Percentiles rank a stretch among this genome's conserved stretches.
Evolutionary conservation across 768 basidiomycete species (phyloP).

Genomic region (Lentinus brumalis): DNA sequence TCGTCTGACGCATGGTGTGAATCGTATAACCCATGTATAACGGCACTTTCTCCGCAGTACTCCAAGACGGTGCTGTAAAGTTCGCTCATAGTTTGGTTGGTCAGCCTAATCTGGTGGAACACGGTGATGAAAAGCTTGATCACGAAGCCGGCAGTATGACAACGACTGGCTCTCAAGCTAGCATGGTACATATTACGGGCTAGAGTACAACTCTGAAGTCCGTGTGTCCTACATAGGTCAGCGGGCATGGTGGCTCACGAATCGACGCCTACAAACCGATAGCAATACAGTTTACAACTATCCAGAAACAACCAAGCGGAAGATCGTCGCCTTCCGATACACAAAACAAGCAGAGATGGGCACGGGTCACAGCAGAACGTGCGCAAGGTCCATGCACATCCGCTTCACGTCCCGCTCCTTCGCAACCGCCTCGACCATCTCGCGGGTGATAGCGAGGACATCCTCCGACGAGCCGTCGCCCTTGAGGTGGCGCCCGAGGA

Average conservation of each 20-base stretch:
- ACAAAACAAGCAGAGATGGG: neutral
- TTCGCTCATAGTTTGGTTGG: too few species aligned
- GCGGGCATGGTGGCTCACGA: neutral
- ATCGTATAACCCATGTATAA: neutral
- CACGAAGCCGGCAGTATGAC: too few species aligned
- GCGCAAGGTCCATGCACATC: slow-evolving; percentile 61
- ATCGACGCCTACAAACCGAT: slow-evolving; percentile 17
- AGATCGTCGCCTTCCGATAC: neutral
- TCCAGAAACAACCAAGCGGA: neutral
- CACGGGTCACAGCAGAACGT: slow-evolving; percentile 48
- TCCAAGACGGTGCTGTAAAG: too few species aligned
- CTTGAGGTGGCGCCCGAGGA: slow-evolving; percentile 53
- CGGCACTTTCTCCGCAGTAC: too few species aligned
- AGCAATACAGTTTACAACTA: neutral
- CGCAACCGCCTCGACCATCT: slow-evolving; percentile 69
- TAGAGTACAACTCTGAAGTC: too few species aligned
- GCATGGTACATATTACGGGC: too few species aligned
- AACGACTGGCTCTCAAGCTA: too few species aligned
- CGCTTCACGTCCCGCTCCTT: slow-evolving; percentile 70
- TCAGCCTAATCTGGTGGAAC: too few species aligned
- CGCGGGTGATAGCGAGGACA: slow-evolving; percentile 59
- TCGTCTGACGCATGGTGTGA: neutral
- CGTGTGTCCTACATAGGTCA: too few species aligned
- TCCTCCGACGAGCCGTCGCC: slow-evolving; percentile 40
- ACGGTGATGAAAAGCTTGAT: too few species aligned